Evolutionary conservation across 768 basidiomycete species (phyloP).

Genomic region (Mycena galericulata): DNA sequence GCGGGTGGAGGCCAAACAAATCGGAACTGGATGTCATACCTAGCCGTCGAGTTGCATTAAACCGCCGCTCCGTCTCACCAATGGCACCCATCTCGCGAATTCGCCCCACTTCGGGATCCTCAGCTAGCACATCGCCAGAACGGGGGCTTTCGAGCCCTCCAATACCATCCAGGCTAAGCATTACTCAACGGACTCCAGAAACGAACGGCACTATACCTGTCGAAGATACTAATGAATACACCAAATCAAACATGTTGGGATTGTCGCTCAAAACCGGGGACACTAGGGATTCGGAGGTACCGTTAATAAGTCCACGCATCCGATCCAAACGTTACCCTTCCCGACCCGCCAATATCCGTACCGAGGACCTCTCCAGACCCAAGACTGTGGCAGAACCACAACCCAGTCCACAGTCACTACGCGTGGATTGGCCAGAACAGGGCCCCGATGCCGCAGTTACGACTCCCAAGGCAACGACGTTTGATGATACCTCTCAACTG

Average conservation of each 20-base stretch:
- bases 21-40: slow-evolving; percentile 66
- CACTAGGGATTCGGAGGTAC: slow-evolving; percentile 65
- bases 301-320: slow-evolving; percentile 56
- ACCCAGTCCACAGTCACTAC: slow-evolving; percentile 59
- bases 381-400: slow-evolving; percentile 45
- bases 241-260: slow-evolving; percentile 23
- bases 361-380: slow-evolving; percentile 48
- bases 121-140: slow-evolving; percentile 57
- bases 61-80: slow-evolving; percentile 77
- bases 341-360: slow-evolving; percentile 61
- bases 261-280: slow-evolving; percentile 45
- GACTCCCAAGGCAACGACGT: slow-evolving; percentile 70
- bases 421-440: slow-evolving; percentile 66
- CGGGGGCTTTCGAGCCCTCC: slow-evolving; percentile 48
- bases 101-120: slow-evolving; percentile 54
- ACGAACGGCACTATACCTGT: slow-evolving; percentile 19
- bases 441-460: slow-evolving; percentile 55
- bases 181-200: slow-evolving; percentile 20
- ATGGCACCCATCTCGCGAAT: slow-evolving; percentile 70
- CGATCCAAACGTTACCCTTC: slow-evolving; percentile 64
- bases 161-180: slow-evolving; percentile 31
- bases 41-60: slow-evolving; percentile 73
- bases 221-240: background rate
- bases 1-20: slow-evolving; percentile 49
- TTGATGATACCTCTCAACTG: slow-evolving; percentile 55